A percentile compares a stretch with the other conserved stretches of the same genome.
These are phyloP conservation scores for Bipolaris cookei DNA, from an alignment of 2,329 filamentous ascomycete genomes.

Conservation along the genomic window DNA sequence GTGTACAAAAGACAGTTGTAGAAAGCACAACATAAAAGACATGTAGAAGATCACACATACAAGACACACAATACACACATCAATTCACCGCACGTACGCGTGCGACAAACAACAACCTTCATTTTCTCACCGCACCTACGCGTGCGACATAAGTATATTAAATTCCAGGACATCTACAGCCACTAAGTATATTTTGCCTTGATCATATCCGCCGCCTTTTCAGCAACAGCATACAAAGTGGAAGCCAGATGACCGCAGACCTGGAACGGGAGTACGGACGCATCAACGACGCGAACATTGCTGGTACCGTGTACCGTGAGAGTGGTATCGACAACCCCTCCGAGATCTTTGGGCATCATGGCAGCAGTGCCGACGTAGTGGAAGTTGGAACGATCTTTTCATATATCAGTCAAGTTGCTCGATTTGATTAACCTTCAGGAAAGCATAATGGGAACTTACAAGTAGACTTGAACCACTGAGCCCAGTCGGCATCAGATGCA, in stretches of 20 bases:
- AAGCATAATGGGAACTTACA: not conserved
- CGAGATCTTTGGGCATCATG: slow-evolving; percentile 1
- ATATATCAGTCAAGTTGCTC: not conserved
- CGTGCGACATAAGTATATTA: too few species aligned
- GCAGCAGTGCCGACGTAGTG: slow-evolving; percentile 1
- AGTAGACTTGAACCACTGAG: not conserved
- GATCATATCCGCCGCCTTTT: slow-evolving; percentile 3
- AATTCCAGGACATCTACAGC: too few species aligned
- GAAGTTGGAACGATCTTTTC: slow-evolving; percentile 1
- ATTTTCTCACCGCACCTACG: too few species aligned
- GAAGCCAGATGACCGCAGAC: slow-evolving; percentile 1
- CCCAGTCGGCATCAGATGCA: not conserved
- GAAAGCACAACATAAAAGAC: too few species aligned
- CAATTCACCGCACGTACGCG: too few species aligned
- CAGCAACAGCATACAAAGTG: slow-evolving; percentile 3
- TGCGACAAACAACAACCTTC: too few species aligned
- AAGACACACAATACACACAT: too few species aligned
- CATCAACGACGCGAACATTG: slow-evolving; percentile 4
- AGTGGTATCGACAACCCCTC: not conserved
- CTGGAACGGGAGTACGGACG: not conserved
- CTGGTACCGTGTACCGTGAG: slow-evolving; percentile 3
- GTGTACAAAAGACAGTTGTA: too few species aligned
- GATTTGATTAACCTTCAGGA: not conserved
- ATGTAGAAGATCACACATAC: too few species aligned
- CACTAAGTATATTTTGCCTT: not conserved